These are phyloP conservation scores for Cytospora chrysosperma DNA, from an alignment of 2,329 filamentous ascomycete genomes.

Conservation along the genomic window DNA sequence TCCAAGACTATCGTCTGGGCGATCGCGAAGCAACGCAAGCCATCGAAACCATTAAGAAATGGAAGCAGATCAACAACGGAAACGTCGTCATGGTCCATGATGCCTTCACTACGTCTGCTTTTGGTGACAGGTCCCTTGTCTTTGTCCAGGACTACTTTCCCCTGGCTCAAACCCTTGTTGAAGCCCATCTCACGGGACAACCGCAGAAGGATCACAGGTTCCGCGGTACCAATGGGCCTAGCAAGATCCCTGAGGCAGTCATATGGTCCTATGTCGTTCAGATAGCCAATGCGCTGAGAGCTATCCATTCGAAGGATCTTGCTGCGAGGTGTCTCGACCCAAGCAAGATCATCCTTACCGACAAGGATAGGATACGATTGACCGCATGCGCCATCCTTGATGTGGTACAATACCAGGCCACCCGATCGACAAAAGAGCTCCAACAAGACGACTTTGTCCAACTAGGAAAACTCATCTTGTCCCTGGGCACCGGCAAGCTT, in stretches of 20 bases:
- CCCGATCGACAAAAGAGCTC: slow-evolving; percentile 67
- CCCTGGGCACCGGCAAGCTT: slow-evolving; percentile 70
- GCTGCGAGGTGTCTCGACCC: slow-evolving; percentile 84
- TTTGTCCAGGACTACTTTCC: slow-evolving; percentile 94
- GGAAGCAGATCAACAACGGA: slow-evolving; percentile 81
- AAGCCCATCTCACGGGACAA: slow-evolving; percentile 66
- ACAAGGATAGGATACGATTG: slow-evolving; percentile 84
- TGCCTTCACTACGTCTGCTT: slow-evolving; percentile 88
- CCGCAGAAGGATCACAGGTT: slow-evolving; percentile 40
- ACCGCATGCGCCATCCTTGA: slow-evolving; percentile 88
- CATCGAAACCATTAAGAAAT: slow-evolving; percentile 81
- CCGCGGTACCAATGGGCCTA: slow-evolving; percentile 35
- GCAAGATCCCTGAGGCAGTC: slow-evolving; percentile 65
- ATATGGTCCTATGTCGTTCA: slow-evolving; percentile 94
- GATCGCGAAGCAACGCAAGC: slow-evolving; percentile 68
- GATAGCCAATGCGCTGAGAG: slow-evolving; percentile 81
- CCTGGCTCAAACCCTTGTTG: slow-evolving; percentile 82
- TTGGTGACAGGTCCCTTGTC: slow-evolving; percentile 91
- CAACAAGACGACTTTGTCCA: slow-evolving; percentile 86
- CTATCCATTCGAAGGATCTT: slow-evolving; percentile 77
- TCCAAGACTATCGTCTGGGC: slow-evolving; percentile 86
- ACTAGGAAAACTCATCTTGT: slow-evolving; percentile 82
- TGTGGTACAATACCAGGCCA: slow-evolving; percentile 77
- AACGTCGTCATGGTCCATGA: slow-evolving; percentile 85
- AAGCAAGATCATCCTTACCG: slow-evolving; percentile 85